Evolutionary conservation across 768 basidiomycete genomes (phyloP).

Genomic region (Lyophyllum atratum): DNA sequence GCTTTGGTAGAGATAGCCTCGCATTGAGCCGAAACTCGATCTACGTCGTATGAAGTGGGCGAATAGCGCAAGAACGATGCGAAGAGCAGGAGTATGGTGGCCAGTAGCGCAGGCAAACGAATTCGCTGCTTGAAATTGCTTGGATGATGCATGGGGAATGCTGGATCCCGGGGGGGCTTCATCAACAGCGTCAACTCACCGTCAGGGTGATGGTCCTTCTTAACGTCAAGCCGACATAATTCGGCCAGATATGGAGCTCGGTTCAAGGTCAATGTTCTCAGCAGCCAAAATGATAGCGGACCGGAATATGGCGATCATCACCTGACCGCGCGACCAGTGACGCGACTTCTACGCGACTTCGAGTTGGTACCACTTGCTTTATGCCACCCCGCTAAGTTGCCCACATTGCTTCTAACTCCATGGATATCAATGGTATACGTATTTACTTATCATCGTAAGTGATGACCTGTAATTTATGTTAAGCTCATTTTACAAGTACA

Average conservation of each 20-base stretch:
- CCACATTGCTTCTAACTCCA: too few relatives aligned
- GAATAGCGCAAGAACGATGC: neutral
- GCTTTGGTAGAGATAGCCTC: slow-evolving; percentile 12
- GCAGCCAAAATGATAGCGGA: neutral
- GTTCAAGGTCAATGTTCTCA: neutral
- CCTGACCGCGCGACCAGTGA: neutral
- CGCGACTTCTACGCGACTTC: neutral
- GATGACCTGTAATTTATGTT: too few relatives aligned
- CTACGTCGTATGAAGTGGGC: neutral
- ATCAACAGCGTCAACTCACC: neutral
- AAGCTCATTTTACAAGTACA: too few relatives aligned
- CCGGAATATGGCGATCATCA: neutral
- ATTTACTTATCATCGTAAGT: too few relatives aligned
- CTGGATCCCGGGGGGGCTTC: slow-evolving; percentile 4
- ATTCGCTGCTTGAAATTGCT: neutral
- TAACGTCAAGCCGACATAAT: neutral
- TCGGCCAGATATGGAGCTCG: neutral
- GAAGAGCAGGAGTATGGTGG: neutral
- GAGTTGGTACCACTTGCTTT: too few relatives aligned
- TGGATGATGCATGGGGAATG: neutral
- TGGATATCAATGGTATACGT: too few relatives aligned
- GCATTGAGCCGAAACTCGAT: slow-evolving; percentile 7
- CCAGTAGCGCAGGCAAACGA: neutral
- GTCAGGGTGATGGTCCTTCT: neutral
- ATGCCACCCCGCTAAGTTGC: too few relatives aligned